These are phyloP conservation scores for Thozetella sp. DNA, from an alignment of 495 filamentous ascomycete genomes.

Conservation along the genomic window DNA sequence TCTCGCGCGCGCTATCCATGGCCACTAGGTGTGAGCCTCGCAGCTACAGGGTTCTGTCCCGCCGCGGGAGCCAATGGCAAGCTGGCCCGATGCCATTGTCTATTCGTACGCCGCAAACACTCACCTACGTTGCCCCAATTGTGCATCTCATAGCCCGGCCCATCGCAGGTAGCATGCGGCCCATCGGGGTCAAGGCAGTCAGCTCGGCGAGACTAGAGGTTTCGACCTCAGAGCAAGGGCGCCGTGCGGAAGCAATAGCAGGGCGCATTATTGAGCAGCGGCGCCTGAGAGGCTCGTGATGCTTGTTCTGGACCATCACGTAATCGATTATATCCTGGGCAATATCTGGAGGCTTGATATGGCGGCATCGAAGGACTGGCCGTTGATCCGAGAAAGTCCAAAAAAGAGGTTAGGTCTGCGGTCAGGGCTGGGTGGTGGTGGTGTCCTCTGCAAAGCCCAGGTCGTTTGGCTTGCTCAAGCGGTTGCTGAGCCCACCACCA, in stretches of 20 bases:
- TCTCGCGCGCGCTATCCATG: no score
- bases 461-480: no score
- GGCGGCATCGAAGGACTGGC: neutral
- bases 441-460: neutral
- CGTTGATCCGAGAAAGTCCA: neutral
- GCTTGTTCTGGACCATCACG: neutral
- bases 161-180: no score
- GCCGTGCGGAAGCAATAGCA: neutral
- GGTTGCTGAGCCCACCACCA: no score
- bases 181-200: neutral
- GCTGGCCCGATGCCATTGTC: no score
- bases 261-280: neutral
- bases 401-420: no score
- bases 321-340: constrained; percentile 2
- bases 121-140: neutral
- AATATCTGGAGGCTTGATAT: neutral
- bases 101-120: no score
- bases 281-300: neutral
- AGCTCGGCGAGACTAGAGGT: neutral
- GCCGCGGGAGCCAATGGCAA: no score
- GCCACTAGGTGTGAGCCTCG: no score
- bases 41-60: no score
- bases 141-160: neutral
- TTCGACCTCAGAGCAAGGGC: neutral
- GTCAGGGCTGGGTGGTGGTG: no score